phyloP scores from a whole-genome alignment of 2,329 filamentous ascomycete species.

The Ophiostoma sp. region DNA sequence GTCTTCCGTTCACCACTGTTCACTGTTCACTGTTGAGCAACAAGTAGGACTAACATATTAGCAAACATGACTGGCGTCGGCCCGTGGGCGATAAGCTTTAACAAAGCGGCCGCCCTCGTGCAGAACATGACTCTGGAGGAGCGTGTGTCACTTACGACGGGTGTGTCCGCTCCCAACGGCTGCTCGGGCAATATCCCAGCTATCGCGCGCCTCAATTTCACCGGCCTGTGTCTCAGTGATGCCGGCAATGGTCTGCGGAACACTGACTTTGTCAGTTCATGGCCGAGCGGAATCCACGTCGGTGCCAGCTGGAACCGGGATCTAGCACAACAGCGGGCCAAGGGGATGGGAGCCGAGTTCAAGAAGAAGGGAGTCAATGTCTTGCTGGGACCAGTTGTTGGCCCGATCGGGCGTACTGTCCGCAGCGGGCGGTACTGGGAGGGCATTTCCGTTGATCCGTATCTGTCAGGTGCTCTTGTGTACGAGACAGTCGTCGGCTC shows the following conservation, averaged over 20 bases:
- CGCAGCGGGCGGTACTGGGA: constrained; percentile 59
- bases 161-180: constrained; percentile 51
- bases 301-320: constrained; percentile 62
- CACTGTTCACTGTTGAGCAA: no score
- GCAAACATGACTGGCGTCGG: constrained; percentile 53
- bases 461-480: constrained; percentile 48
- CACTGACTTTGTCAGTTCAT: constrained; percentile 41
- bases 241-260: constrained; percentile 41
- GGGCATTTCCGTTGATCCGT: constrained; percentile 50
- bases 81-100: constrained; percentile 61
- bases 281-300: constrained; percentile 40
- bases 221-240: constrained; percentile 43
- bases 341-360: constrained; percentile 72
- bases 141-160: constrained; percentile 72
- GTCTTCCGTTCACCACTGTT: no score
- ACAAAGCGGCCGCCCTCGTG: constrained; percentile 63
- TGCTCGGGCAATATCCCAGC: constrained; percentile 44
- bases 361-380: constrained; percentile 68
- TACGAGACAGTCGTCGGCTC: constrained; percentile 59
- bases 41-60: no score
- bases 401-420: constrained; percentile 56
- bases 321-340: constrained; percentile 61
- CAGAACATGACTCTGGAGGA: constrained; percentile 65
- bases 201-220: constrained; percentile 38
- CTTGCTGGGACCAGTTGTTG: constrained; percentile 69